Evolutionary conservation across 192 early-diverging fungal species (phyloP).

Genomic region (Coemansia sp.): DNA sequence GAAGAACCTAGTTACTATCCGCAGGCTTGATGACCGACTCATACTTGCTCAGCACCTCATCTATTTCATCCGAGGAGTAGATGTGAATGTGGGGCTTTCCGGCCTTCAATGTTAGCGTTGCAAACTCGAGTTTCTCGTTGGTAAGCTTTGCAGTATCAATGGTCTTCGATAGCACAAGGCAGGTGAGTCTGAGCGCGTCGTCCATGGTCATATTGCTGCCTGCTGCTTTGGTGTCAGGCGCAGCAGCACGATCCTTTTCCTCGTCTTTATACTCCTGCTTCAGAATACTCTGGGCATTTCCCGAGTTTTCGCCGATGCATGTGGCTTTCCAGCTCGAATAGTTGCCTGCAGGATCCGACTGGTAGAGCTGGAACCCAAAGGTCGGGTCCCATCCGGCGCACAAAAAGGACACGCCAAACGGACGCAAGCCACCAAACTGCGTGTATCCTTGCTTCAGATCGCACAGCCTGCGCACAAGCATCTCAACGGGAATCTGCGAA

Average conservation of each 20-base stretch:
- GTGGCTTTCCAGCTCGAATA: slow-evolving; percentile 99
- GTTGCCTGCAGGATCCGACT: slow-evolving; percentile 98
- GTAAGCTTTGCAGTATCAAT: slow-evolving; percentile 92
- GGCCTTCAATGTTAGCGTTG: slow-evolving; percentile 68
- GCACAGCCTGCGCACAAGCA: slow-evolving; percentile 91
- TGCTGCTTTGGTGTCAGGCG: slow-evolving; percentile 1
- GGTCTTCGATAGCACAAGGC: slow-evolving; percentile 94
- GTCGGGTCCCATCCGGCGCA: slow-evolving; percentile 92
- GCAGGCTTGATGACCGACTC: slow-evolving; percentile 45
- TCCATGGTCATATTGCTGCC: slow-evolving; percentile 62
- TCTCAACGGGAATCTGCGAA: slow-evolving; percentile 92
- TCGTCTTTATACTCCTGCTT: slow-evolving; percentile 98
- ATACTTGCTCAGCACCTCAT: slow-evolving; percentile 40
- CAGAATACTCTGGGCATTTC: slow-evolving; percentile 87
- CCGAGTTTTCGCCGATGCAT: slow-evolving; percentile 94
- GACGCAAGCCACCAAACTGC: slow-evolving; percentile 96
- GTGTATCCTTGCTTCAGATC: slow-evolving; percentile 99
- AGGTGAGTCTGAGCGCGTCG: slow-evolving; percentile 87
- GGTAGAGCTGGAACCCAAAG: slow-evolving; percentile 94
- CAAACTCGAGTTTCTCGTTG: slow-evolving; percentile 91
- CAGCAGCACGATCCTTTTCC: slow-evolving; percentile 15
- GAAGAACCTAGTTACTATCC: slow-evolving; percentile 16
- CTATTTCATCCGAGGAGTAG: slow-evolving; percentile 45
- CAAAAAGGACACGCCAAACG: slow-evolving; percentile 97
- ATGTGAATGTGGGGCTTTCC: slow-evolving; percentile 38